Evolutionary conservation across 805 yeast species (phyloP).

Genomic region (Ogataea chonburiensis): DNA sequence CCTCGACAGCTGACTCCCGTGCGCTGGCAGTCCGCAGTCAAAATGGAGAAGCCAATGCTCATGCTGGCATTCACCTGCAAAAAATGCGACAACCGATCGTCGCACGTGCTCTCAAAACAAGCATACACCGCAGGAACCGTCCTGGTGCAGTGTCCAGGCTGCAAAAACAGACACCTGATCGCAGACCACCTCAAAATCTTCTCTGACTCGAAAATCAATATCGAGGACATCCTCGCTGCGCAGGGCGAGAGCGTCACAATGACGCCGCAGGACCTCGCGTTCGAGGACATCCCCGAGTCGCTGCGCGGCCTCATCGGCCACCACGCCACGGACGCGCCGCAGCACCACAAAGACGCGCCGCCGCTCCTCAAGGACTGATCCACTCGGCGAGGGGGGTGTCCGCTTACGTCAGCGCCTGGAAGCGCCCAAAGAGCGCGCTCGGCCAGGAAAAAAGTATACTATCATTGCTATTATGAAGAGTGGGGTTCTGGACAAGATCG

Average conservation of each 20-base stretch:
- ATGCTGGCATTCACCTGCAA: slow-evolving; percentile 94
- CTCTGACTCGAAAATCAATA: slow-evolving; percentile 71
- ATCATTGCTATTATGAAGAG: slow-evolving; percentile 19
- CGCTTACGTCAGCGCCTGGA: slow-evolving; percentile 1
- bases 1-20: too few species aligned
- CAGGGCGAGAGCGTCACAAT: slow-evolving; percentile 74
- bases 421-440: slow-evolving; percentile 2
- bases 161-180: slow-evolving; percentile 82
- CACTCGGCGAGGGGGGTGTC: too few species aligned
- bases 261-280: slow-evolving; percentile 64
- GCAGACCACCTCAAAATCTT: slow-evolving; percentile 87
- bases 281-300: slow-evolving; percentile 64
- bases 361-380: slow-evolving; percentile 8
- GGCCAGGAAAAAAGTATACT: slow-evolving; percentile 6
- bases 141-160: slow-evolving; percentile 87
- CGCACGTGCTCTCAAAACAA: slow-evolving; percentile 90
- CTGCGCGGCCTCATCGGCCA: slow-evolving; percentile 54
- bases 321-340: slow-evolving; percentile 68
- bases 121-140: slow-evolving; percentile 87
- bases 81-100: slow-evolving; percentile 76
- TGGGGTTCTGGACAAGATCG: slow-evolving; percentile 13
- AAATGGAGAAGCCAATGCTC: slow-evolving; percentile 72
- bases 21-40: slow-evolving; percentile 29
- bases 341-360: slow-evolving; percentile 25
- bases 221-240: slow-evolving; percentile 72